Percentiles rank a stretch among this genome's conserved stretches.
Evolutionary conservation across 2,329 filamentous ascomycete species (phyloP).

Genomic region (Fusarium duplospermum): DNA sequence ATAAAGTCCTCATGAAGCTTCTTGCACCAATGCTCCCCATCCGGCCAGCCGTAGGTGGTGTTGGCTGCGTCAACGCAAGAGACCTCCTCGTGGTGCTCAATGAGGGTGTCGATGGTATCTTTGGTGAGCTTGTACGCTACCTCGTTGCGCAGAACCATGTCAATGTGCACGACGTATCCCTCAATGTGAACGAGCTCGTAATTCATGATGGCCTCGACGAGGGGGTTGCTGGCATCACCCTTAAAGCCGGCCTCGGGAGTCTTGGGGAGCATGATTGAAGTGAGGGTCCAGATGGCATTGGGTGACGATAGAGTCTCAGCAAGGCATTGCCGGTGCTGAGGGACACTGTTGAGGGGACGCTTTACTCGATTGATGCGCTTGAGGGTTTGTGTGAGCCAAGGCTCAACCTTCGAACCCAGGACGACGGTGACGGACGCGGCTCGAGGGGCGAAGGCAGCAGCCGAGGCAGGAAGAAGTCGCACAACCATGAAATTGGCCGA

Average conservation of each 20-base stretch:
- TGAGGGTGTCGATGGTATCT: conserved; percentile 91
- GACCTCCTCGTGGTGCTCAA: conserved; percentile 96
- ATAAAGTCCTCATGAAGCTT: conserved; percentile 97
- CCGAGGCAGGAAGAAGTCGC: conserved; percentile 92
- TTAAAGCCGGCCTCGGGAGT: conserved; percentile 86
- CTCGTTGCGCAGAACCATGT: conserved; percentile 98
- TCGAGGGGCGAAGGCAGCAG: conserved; percentile 93
- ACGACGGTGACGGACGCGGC: conserved; percentile 93
- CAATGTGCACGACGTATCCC: conserved; percentile 97
- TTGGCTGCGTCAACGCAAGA: conserved; percentile 90
- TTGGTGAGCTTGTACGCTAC: conserved; percentile 97
- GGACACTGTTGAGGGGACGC: conserved; percentile 94
- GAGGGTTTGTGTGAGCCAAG: conserved; percentile 95
- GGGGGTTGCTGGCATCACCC: conserved; percentile 71
- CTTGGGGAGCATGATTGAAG: conserved; percentile 92
- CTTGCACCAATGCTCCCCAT: conserved; percentile 96
- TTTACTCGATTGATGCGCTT: conserved; percentile 98
- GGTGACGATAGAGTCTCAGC: conserved; percentile 91
- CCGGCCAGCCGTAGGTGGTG: conserved; percentile 94
- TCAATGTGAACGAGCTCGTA: conserved; percentile 94
- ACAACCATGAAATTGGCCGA: conserved; percentile 76
- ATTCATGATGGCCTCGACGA: conserved; percentile 86
- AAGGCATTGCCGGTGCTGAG: conserved; percentile 93
- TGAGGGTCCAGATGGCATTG: conserved; percentile 94
- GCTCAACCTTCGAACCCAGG: conserved; percentile 89